Conservation (phyloP, 495 filamentous ascomycete genomes). For the Daldinia grandis region DNA sequence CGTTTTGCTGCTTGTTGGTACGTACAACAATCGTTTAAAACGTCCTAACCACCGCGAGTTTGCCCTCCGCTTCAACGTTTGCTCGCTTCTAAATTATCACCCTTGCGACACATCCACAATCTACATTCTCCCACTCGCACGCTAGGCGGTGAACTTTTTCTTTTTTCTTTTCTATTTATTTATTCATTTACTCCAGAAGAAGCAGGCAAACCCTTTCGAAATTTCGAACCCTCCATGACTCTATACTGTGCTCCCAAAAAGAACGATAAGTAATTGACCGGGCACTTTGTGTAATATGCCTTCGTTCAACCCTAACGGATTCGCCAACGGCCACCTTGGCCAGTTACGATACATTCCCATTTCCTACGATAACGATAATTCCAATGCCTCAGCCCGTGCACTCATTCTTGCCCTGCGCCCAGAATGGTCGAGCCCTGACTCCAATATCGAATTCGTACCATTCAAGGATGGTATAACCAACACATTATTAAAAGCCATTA, state of each 20-base stretch:
- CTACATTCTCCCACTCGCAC: slow-evolving; percentile 3
- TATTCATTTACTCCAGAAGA: slow-evolving; percentile 12
- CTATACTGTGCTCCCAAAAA: neutral
- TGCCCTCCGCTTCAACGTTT: slow-evolving; percentile 1
- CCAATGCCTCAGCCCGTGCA: slow-evolving; percentile 75
- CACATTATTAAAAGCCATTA: slow-evolving; percentile 88
- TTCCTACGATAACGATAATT: slow-evolving; percentile 77
- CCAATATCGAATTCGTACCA: slow-evolving; percentile 83
- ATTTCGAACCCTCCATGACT: slow-evolving; percentile 2
- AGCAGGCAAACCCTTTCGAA: neutral
- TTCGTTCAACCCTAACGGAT: slow-evolving; percentile 25
- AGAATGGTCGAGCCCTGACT: slow-evolving; percentile 78
- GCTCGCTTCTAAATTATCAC: slow-evolving; percentile 6
- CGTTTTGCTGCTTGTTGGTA: slow-evolving; percentile 27
- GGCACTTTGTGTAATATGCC: slow-evolving; percentile 31
- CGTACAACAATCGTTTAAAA: slow-evolving; percentile 11
- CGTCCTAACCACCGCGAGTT: neutral
- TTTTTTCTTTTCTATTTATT: slow-evolving; percentile 17
- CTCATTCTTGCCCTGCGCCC: slow-evolving; percentile 83
- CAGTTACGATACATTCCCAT: slow-evolving; percentile 70
- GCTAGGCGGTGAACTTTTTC: slow-evolving; percentile 34
- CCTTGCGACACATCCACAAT: slow-evolving; percentile 24
- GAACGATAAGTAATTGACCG: slow-evolving; percentile 13
- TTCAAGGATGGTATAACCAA: slow-evolving; percentile 99
- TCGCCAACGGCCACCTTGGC: slow-evolving; percentile 32